Conservation (phyloP, 2,329 filamentous ascomycete species). For the Beauveria bassiana region DNA sequence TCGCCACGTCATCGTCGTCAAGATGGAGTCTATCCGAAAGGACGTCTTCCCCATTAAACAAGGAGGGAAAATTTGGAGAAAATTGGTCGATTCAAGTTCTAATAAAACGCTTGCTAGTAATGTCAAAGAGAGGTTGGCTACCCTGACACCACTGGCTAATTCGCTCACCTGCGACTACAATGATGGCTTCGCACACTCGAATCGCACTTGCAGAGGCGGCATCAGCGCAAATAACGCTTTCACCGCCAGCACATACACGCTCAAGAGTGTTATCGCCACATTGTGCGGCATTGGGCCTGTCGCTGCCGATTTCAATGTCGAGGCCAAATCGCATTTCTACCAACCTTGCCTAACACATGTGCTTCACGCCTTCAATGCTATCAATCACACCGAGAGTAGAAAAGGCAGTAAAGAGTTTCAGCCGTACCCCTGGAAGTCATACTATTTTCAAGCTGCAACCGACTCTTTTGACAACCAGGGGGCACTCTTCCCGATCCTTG, state of each 20-base stretch:
- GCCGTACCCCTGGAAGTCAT: conserved; percentile 24
- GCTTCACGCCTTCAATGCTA: conserved; percentile 25
- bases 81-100: conserved; percentile 23
- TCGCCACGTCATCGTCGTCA: conserved; percentile 34
- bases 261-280: conserved; percentile 36
- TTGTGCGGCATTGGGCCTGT: conserved; percentile 34
- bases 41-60: conserved; percentile 39
- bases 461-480: conserved; percentile 27
- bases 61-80: conserved; percentile 29
- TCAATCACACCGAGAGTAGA: conserved; percentile 11
- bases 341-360: conserved; percentile 36
- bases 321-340: conserved; percentile 33
- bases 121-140: conserved; percentile 21
- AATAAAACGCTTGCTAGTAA: conserved; percentile 25
- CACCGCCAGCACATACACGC: conserved; percentile 34
- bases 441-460: conserved; percentile 26
- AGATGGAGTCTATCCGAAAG: conserved; percentile 36
- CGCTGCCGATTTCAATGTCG: conserved; percentile 34
- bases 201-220: conserved; percentile 25
- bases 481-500: conserved; percentile 22
- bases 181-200: conserved; percentile 20
- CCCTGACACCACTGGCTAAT: conserved; percentile 25
- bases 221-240: conserved; percentile 33
- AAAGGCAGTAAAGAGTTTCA: conserved; percentile 15
- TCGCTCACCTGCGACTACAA: conserved; percentile 28